phyloP scores from a whole-genome alignment of 1,284 basidiomycete species.

The Erythrobasidium hasegawianum region DNA sequence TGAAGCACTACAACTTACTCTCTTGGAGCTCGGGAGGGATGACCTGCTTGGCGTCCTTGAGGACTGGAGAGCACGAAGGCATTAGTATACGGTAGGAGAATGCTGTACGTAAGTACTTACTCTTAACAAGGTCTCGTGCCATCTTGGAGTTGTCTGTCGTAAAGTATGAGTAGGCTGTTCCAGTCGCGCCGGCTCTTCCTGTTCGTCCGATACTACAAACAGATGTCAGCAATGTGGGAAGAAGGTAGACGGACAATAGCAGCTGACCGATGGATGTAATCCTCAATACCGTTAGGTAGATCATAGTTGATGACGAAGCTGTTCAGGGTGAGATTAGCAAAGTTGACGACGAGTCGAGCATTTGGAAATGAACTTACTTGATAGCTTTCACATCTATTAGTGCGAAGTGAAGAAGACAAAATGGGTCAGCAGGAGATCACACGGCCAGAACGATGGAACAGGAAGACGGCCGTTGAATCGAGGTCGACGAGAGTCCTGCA shows the following conservation, averaged over 20 bases:
- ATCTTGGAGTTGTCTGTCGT: slow-evolving; percentile 72
- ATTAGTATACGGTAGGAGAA: too few species aligned
- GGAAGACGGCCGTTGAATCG: not conserved
- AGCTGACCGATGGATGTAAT: slow-evolving; percentile 48
- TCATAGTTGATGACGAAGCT: slow-evolving; percentile 33
- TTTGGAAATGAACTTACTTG: slow-evolving; percentile 60
- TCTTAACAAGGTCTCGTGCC: slow-evolving; percentile 83
- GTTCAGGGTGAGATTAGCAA: too few species aligned
- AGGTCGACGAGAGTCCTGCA: too few species aligned
- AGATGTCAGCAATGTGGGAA: too few species aligned
- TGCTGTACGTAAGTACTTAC: too few species aligned
- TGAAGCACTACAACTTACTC: not conserved
- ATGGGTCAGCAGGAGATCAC: not conserved
- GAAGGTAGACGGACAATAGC: too few species aligned
- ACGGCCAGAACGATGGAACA: not conserved
- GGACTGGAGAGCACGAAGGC: slow-evolving; percentile 49
- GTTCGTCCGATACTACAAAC: slow-evolving; percentile 69
- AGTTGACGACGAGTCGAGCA: too few species aligned
- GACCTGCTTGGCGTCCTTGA: slow-evolving; percentile 82
- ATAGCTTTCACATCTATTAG: slow-evolving; percentile 66
- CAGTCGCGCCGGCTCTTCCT: slow-evolving; percentile 56
- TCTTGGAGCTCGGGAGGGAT: slow-evolving; percentile 73
- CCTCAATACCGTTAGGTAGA: slow-evolving; percentile 42
- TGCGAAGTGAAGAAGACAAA: not conserved
- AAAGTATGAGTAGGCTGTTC: slow-evolving; percentile 46